Conservation (phyloP, 2,329 filamentous ascomycete genomes). For the Alternaria triticina region DNA sequence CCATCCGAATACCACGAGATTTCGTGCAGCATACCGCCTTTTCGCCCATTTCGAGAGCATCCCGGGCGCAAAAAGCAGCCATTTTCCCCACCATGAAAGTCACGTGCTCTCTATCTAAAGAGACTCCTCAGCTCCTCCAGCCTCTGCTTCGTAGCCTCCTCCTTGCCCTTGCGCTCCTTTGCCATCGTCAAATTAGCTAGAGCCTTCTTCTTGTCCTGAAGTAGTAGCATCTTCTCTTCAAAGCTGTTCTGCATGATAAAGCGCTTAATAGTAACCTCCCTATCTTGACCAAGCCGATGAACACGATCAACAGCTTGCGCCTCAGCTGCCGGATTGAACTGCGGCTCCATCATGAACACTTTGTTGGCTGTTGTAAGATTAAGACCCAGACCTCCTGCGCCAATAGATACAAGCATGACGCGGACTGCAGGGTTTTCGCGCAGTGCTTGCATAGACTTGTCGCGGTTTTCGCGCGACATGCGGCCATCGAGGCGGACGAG, state of each 20-base stretch:
- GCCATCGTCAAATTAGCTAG: constrained; percentile 76
- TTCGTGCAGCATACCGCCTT: not conserved
- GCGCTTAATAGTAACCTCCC: constrained; percentile 84
- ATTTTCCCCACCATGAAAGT: not conserved
- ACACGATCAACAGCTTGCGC: constrained; percentile 94
- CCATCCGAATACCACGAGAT: not conserved
- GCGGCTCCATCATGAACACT: constrained; percentile 97
- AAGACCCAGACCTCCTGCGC: constrained; percentile 87
- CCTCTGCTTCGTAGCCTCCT: constrained; percentile 69
- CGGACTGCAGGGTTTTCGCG: constrained; percentile 72
- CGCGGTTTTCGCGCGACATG: constrained; percentile 78
- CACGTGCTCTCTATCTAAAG: constrained; percentile 49
- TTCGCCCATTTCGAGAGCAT: not conserved
- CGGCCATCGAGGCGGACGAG: constrained; percentile 88
- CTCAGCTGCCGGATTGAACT: constrained; percentile 95
- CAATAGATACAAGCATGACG: constrained; percentile 90
- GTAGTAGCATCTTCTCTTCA: constrained; percentile 87
- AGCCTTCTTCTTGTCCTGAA: constrained; percentile 92
- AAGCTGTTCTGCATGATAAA: constrained; percentile 92
- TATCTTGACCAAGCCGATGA: constrained; percentile 69
- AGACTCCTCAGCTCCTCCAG: constrained; percentile 66
- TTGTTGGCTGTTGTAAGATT: constrained; percentile 86
- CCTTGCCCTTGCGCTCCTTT: constrained; percentile 61
- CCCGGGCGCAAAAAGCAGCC: not conserved
- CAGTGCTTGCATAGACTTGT: constrained; percentile 77